Evolutionary conservation across 2,329 filamentous ascomycete species (phyloP).

Genomic region (Gnomoniopsis sp.): DNA sequence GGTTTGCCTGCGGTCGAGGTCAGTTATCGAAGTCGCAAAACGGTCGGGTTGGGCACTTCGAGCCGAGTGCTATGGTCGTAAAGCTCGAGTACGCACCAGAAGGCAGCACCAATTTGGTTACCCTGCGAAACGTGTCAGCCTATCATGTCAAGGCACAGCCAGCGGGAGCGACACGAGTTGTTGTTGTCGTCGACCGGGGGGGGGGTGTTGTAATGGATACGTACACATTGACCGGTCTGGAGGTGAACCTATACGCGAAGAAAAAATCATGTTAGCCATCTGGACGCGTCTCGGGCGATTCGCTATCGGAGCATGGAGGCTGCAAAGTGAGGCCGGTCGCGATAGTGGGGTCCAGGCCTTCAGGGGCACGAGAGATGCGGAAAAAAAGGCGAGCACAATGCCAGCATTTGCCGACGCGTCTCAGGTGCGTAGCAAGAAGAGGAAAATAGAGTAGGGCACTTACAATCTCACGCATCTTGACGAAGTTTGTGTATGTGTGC

Average conservation of each 20-base stretch:
- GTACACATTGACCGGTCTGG: slow-evolving; percentile 98
- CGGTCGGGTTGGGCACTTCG: slow-evolving; percentile 2
- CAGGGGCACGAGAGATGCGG: slow-evolving; percentile 20
- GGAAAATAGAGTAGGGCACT: slow-evolving; percentile 32
- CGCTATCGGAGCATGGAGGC: slow-evolving; percentile 3
- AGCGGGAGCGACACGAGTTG: not conserved
- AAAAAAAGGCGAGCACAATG: slow-evolving; percentile 6
- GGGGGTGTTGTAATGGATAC: slow-evolving; percentile 33
- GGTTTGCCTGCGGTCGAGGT: slow-evolving; percentile 59
- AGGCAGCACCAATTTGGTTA: slow-evolving; percentile 99
- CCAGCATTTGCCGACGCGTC: slow-evolving; percentile 23
- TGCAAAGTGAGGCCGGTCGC: slow-evolving; percentile 13
- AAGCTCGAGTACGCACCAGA: slow-evolving; percentile 65
- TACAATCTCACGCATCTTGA: slow-evolving; percentile 74
- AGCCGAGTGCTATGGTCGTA: not conserved
- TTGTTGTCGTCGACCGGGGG: not conserved
- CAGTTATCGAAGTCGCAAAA: slow-evolving; percentile 29
- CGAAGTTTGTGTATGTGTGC: slow-evolving; percentile 21
- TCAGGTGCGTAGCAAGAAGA: slow-evolving; percentile 4
- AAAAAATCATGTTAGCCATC: slow-evolving; percentile 53
- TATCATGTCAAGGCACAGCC: not conserved
- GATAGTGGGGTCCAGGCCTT: slow-evolving; percentile 27
- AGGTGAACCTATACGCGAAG: slow-evolving; percentile 80
- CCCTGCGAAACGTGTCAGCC: slow-evolving; percentile 55
- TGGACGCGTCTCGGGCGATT: slow-evolving; percentile 17